phyloP scores from a whole-genome alignment of 805 yeast genomes.

The Saccharomycopsis olivae region DNA sequence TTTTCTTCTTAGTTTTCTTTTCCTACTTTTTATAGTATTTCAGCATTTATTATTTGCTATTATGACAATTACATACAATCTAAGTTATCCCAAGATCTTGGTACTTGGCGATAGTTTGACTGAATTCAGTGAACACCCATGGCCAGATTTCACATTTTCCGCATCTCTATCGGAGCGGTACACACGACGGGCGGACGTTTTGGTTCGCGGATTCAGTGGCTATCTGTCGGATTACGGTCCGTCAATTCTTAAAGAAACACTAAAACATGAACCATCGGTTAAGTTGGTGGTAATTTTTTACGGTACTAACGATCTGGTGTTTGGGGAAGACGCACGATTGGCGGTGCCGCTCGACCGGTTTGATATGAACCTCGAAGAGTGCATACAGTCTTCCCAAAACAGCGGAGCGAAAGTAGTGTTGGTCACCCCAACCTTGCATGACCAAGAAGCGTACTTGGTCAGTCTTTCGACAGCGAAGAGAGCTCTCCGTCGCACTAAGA shows the following conservation, averaged over 20 bases:
- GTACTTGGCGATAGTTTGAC: no score
- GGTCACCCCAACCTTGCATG: constrained; percentile 56
- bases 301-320: constrained; percentile 70
- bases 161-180: constrained; percentile 41
- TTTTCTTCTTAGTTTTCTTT: no score
- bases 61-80: no score
- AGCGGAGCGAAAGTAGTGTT: constrained; percentile 42
- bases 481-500: constrained; percentile 32
- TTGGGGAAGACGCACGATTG: constrained; percentile 28
- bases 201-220: constrained; percentile 71
- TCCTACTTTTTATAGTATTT: no score
- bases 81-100: no score
- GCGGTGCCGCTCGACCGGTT: constrained; percentile 43
- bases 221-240: constrained; percentile 57
- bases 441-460: constrained; percentile 31
- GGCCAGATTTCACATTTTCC: constrained; percentile 37
- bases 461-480: constrained; percentile 26
- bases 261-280: background rate
- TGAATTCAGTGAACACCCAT: no score
- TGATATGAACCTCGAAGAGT: constrained; percentile 32
- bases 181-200: constrained; percentile 51
- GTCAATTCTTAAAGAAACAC: constrained; percentile 37
- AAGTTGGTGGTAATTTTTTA: constrained; percentile 42
- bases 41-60: no score
- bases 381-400: constrained; percentile 31